These are phyloP conservation scores for Boechera retrofracta DNA, from an alignment of 345 rosid genomes.

Conservation along the genomic window DNA sequence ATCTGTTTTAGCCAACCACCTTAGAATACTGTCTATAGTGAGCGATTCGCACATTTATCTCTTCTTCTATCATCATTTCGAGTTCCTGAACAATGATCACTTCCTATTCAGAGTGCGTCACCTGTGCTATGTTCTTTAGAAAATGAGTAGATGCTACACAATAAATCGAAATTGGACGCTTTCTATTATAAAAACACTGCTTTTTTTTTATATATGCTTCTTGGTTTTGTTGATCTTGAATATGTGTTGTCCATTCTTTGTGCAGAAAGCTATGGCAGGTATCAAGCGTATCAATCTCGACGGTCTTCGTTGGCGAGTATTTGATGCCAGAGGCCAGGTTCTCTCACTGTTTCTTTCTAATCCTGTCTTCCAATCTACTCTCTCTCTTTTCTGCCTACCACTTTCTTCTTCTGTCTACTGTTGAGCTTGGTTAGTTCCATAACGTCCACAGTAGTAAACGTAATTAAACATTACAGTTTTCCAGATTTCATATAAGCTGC, in stretches of 20 bases:
- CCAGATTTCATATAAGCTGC: background rate
- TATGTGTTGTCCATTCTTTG: background rate
- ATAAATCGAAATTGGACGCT: background rate
- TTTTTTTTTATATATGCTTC: background rate
- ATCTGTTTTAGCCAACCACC: background rate
- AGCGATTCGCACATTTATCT: background rate
- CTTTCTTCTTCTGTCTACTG: background rate
- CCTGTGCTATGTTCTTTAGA: background rate
- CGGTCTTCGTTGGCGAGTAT: slow-evolving; percentile 94
- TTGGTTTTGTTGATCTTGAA: background rate
- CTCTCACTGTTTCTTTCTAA: slow-evolving; percentile 14
- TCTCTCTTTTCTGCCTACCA: background rate
- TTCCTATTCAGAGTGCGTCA: background rate
- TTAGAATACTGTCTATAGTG: background rate
- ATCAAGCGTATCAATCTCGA: slow-evolving; percentile 87
- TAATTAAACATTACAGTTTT: background rate
- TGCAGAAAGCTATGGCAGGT: slow-evolving; percentile 97
- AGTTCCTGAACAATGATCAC: background rate
- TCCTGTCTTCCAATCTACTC: background rate
- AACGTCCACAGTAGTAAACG: background rate
- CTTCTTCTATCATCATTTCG: background rate
- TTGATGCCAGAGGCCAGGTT: slow-evolving; percentile 99
- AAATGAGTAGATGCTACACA: background rate
- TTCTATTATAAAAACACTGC: no score
- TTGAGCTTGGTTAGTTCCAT: background rate